A percentile compares a stretch with the other conserved stretches of the same genome.
Evolutionary conservation across 768 basidiomycete genomes (phyloP).

Genomic region (Panellus pusillus): DNA sequence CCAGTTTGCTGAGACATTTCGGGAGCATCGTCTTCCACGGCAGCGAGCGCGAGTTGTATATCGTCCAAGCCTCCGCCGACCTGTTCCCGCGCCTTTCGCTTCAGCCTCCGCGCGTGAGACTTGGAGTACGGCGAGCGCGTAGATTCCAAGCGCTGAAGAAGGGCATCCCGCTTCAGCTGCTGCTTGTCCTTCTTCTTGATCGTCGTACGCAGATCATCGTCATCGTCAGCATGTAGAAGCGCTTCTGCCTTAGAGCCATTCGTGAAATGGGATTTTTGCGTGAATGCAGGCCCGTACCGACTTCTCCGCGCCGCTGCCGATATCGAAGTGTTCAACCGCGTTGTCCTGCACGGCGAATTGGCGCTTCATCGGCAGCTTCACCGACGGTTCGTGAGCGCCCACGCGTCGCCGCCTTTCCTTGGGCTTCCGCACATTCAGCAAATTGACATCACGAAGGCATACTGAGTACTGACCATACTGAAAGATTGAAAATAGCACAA

Average conservation of each 20-base stretch:
- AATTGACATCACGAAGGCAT: background rate
- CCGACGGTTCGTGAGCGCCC: constrained; percentile 52
- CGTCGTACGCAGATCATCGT: constrained; percentile 24
- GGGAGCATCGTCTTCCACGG: constrained; percentile 42
- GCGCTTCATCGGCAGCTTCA: constrained; percentile 43
- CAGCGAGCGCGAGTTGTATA: constrained; percentile 54
- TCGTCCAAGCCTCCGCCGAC: constrained; percentile 47
- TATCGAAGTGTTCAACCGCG: constrained; percentile 46
- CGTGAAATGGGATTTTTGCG: background rate
- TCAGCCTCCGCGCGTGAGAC: constrained; percentile 68
- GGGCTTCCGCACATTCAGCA: constrained; percentile 25
- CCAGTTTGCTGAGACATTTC: constrained; percentile 19
- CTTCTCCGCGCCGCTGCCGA: constrained; percentile 39
- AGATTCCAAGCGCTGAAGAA: constrained; percentile 62
- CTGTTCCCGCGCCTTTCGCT: constrained; percentile 67
- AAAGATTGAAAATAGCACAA: background rate
- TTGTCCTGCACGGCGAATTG: constrained; percentile 51
- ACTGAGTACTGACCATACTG: constrained; percentile 26
- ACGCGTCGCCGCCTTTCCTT: constrained; percentile 45
- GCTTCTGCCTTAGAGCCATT: constrained; percentile 38
- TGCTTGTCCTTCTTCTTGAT: constrained; percentile 69
- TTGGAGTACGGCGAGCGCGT: constrained; percentile 63
- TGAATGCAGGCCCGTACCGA: constrained; percentile 37
- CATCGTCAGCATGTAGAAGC: constrained; percentile 38
- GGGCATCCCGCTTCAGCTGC: constrained; percentile 62